A percentile compares a stretch with the other conserved stretches of the same genome.
phyloP scores from a whole-genome alignment of 1,284 basidiomycete species.

The Bjerkandera adusta region DNA sequence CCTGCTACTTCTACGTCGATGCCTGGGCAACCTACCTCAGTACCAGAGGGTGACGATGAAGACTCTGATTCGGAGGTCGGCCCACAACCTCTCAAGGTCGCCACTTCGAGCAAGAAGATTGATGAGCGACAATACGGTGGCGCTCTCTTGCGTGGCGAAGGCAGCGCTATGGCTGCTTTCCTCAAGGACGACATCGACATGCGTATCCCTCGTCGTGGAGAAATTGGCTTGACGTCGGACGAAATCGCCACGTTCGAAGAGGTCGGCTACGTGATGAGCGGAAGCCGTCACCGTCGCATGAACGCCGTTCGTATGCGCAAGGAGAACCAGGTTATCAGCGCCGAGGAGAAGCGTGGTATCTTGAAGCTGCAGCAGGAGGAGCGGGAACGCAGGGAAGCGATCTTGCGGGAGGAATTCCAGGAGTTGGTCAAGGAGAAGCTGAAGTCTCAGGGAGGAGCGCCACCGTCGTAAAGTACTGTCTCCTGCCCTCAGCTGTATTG shows the following conservation, averaged over 20 bases:
- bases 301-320: constrained; percentile 97
- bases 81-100: constrained; percentile 50
- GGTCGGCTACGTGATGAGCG: constrained; percentile 98
- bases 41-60: constrained; percentile 25
- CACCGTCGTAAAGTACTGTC: constrained; percentile 13
- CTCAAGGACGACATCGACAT: constrained; percentile 82
- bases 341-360: constrained; percentile 95
- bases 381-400: constrained; percentile 83
- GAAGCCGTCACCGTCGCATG: constrained; percentile 90
- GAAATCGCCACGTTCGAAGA: constrained; percentile 87
- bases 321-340: constrained; percentile 98
- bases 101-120: constrained; percentile 43
- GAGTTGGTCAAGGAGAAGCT: constrained; percentile 76
- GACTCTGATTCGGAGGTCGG: constrained; percentile 53
- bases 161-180: constrained; percentile 95
- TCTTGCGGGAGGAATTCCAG: constrained; percentile 74
- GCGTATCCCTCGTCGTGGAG: constrained; percentile 97
- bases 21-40: too few species aligned
- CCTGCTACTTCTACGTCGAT: constrained; percentile 16
- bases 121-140: constrained; percentile 84
- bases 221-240: constrained; percentile 89
- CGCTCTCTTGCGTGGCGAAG: constrained; percentile 90
- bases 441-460: constrained; percentile 36
- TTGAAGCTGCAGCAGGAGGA: constrained; percentile 93
- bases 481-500: background rate